These are phyloP conservation scores for Paraphoma sp. DNA, from an alignment of 2,329 filamentous ascomycete genomes.

Conservation along the genomic window DNA sequence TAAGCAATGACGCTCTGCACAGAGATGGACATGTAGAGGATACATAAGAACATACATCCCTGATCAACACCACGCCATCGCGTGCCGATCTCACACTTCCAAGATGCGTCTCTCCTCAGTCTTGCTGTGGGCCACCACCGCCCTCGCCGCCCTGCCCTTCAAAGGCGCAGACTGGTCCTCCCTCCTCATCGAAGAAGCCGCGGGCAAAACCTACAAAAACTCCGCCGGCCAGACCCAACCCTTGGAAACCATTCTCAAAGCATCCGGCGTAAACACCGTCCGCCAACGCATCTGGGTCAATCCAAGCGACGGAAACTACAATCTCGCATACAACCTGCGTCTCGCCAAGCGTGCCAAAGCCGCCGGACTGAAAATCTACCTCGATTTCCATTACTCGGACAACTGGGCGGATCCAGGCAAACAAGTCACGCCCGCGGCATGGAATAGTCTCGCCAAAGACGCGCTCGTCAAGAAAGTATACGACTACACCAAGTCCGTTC, in stretches of 20 bases:
- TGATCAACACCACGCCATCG: background rate
- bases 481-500: conserved; percentile 70
- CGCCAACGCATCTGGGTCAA: conserved; percentile 77
- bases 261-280: conserved; percentile 71
- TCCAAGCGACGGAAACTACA: conserved; percentile 65
- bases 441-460: conserved; percentile 64
- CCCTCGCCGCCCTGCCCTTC: conserved; percentile 62
- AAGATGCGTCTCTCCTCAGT: conserved; percentile 38
- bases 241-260: conserved; percentile 68
- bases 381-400: conserved; percentile 72
- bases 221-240: conserved; percentile 59
- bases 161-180: conserved; percentile 77
- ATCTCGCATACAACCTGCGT: conserved; percentile 72
- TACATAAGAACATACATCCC: background rate
- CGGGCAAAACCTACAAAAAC: conserved; percentile 68
- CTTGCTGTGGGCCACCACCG: conserved; percentile 27
- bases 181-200: conserved; percentile 66
- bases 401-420: conserved; percentile 74
- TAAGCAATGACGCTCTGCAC: background rate
- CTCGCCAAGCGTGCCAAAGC: conserved; percentile 70
- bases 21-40: background rate
- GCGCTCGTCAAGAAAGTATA: conserved; percentile 68
- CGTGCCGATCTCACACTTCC: background rate
- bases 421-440: conserved; percentile 68
- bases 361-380: conserved; percentile 65